phyloP scores from a whole-genome alignment of 306 rosid species.

The Dicorynia guianensis region DNA sequence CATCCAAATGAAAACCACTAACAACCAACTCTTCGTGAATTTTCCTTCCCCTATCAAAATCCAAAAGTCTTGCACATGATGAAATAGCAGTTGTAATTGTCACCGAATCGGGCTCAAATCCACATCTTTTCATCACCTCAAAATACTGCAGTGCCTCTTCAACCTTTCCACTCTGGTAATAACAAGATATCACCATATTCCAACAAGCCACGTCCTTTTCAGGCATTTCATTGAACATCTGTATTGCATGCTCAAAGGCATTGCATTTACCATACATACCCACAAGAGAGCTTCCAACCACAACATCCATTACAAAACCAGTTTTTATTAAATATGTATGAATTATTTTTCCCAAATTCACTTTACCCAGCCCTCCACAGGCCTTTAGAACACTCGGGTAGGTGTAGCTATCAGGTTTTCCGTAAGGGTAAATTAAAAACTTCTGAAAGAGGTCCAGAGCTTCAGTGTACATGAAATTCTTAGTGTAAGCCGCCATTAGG shows the following conservation, averaged over 20 bases:
- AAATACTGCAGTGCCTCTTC: slow-evolving; percentile 60
- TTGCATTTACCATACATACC: slow-evolving; percentile 76
- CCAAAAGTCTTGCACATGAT: slow-evolving; percentile 71
- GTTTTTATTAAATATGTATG: slow-evolving; percentile 66
- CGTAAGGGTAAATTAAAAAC: slow-evolving; percentile 45
- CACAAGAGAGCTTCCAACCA: slow-evolving; percentile 68
- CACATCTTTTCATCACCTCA: slow-evolving; percentile 63
- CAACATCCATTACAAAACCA: slow-evolving; percentile 64
- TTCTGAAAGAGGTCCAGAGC: slow-evolving; percentile 64
- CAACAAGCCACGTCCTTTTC: slow-evolving; percentile 83
- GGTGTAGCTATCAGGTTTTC: slow-evolving; percentile 67
- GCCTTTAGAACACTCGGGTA: slow-evolving; percentile 83
- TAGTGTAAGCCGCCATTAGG: slow-evolving; percentile 71
- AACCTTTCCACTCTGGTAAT: slow-evolving; percentile 66
- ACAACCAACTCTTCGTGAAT: slow-evolving; percentile 65
- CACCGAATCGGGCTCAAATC: slow-evolving; percentile 66
- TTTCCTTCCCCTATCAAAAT: slow-evolving; percentile 71
- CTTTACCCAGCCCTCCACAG: slow-evolving; percentile 61
- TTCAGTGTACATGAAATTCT: slow-evolving; percentile 65
- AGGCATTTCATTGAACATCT: slow-evolving; percentile 74
- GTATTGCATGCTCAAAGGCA: slow-evolving; percentile 52
- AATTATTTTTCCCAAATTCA: slow-evolving; percentile 54
- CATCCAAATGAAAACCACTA: slow-evolving; percentile 47
- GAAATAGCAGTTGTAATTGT: slow-evolving; percentile 66
- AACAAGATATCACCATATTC: slow-evolving; percentile 80